Evolutionary conservation across 345 rosid species (phyloP).

Genomic region (Acer negundo): DNA sequence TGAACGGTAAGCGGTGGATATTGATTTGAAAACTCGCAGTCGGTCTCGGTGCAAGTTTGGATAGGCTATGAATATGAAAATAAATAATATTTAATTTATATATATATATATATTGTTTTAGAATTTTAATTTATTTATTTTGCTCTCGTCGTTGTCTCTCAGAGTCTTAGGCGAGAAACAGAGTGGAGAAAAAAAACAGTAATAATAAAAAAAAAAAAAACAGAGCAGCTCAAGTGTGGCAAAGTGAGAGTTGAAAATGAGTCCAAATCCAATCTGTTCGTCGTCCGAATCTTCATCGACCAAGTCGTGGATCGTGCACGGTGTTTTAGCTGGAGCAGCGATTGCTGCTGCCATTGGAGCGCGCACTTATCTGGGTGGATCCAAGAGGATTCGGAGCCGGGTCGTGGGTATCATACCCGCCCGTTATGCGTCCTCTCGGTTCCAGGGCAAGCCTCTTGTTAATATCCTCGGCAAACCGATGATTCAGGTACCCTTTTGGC

Average conservation of each 20-base stretch:
- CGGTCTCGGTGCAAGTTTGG: too few relatives aligned
- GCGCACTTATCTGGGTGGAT: conserved; percentile 54
- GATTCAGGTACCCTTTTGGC: conserved; percentile 72
- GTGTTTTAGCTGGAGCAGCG: conserved; percentile 68
- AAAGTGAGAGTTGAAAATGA: conserved; percentile 1
- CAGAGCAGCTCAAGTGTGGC: not conserved
- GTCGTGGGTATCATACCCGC: conserved; percentile 97
- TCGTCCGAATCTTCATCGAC: conserved; percentile 38
- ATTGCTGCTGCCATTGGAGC: conserved; percentile 73
- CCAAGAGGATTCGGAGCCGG: conserved; percentile 64
- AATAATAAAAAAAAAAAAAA: not conserved
- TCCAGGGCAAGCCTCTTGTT: conserved; percentile 89
- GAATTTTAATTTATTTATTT: too few relatives aligned
- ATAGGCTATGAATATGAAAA: too few relatives aligned
- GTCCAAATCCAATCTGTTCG: conserved; percentile 35
- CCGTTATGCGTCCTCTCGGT: conserved; percentile 88
- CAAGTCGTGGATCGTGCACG: conserved; percentile 70
- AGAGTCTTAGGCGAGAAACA: not conserved
- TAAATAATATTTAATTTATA: too few relatives aligned
- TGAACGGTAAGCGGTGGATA: too few relatives aligned
- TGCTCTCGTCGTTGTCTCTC: not conserved
- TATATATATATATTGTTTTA: too few relatives aligned
- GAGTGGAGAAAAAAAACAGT: not conserved
- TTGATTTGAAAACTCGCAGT: too few relatives aligned
- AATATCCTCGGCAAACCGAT: conserved; percentile 91